Evolutionary conservation across 371 early-diverging fungal genomes (phyloP).

Genomic region (Mortierella sp.): DNA sequence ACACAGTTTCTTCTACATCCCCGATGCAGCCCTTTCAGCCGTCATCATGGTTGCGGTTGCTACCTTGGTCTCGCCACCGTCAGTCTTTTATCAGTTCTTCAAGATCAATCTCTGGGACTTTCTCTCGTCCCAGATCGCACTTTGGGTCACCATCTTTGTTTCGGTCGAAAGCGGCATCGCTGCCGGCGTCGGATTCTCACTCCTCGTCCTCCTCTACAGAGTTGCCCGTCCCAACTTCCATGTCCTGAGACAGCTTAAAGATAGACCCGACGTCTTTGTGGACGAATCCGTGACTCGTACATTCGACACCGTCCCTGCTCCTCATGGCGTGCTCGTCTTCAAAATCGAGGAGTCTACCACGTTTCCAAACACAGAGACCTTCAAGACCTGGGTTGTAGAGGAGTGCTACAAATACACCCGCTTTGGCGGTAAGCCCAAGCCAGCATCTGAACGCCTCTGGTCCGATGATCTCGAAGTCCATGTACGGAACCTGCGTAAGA

Average conservation of each 20-base stretch:
- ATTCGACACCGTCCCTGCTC: slow-evolving; percentile 55
- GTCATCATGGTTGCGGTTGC: slow-evolving; percentile 80
- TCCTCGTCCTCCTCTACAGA: slow-evolving; percentile 62
- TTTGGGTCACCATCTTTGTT: slow-evolving; percentile 61
- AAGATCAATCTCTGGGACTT: slow-evolving; percentile 54
- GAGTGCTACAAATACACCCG: slow-evolving; percentile 56
- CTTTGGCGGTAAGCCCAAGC: slow-evolving; percentile 38
- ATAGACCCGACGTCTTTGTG: slow-evolving; percentile 43
- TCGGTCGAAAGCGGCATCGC: slow-evolving; percentile 69
- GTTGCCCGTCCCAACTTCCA: slow-evolving; percentile 65
- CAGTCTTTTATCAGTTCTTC: slow-evolving; percentile 56
- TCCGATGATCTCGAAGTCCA: slow-evolving; percentile 45
- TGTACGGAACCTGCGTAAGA: slow-evolving; percentile 31
- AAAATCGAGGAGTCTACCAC: slow-evolving; percentile 73
- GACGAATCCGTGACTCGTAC: slow-evolving; percentile 30
- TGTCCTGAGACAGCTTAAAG: slow-evolving; percentile 46
- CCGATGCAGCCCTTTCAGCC: slow-evolving; percentile 79
- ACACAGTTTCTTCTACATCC: slow-evolving; percentile 79
- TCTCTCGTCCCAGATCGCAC: slow-evolving; percentile 54
- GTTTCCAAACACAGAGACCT: slow-evolving; percentile 76
- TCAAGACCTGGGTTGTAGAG: slow-evolving; percentile 60
- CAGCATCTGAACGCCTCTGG: slow-evolving; percentile 28
- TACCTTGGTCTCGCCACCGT: slow-evolving; percentile 70
- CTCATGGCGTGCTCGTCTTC: slow-evolving; percentile 71
- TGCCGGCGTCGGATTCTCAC: slow-evolving; percentile 61